A percentile compares a stretch with the other conserved stretches of the same genome.
Evolutionary conservation across 106 monocot species (phyloP).

Genomic region (Iris macrosiphon): DNA sequence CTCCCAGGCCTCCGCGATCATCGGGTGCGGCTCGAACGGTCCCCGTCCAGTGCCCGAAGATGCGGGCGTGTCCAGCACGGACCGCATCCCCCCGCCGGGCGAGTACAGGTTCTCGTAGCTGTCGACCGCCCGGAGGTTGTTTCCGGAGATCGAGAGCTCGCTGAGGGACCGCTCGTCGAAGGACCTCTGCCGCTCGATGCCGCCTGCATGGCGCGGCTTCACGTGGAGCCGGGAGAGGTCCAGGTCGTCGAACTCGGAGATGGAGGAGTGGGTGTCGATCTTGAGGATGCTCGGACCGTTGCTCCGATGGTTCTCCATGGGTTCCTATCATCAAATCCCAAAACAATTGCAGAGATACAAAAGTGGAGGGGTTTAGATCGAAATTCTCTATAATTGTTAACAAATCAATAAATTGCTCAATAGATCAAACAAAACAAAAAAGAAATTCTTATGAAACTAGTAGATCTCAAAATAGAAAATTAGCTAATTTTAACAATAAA

Average conservation of each 20-base stretch:
- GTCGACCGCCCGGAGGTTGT: slow-evolving; percentile 16
- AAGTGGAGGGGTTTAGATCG: no score
- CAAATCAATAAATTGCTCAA: no score
- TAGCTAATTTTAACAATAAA: no score
- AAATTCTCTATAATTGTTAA: no score
- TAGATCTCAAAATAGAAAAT: no score
- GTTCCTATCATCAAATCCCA: no score
- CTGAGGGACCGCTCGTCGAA: neutral
- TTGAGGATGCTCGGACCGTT: slow-evolving; percentile 20
- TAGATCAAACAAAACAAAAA: no score
- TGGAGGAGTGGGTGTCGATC: slow-evolving; percentile 37
- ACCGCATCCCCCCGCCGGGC: slow-evolving; percentile 11
- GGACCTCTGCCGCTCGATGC: slow-evolving; percentile 5
- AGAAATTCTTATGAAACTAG: no score
- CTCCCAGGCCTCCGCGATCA: slow-evolving; percentile 22
- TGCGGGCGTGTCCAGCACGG: slow-evolving; percentile 24
- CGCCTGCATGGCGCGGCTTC: slow-evolving; percentile 40
- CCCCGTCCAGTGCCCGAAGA: neutral
- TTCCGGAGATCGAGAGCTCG: slow-evolving; percentile 15
- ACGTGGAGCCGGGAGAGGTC: slow-evolving; percentile 50
- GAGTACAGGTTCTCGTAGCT: slow-evolving; percentile 1
- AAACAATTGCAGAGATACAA: no score
- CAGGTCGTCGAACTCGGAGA: slow-evolving; percentile 45
- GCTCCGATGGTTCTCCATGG: no score
- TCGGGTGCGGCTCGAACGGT: slow-evolving; percentile 6